Percentiles rank a stretch among this genome's conserved stretches.
phyloP scores from a whole-genome alignment of 2,329 filamentous ascomycete species.

The Nakataea oryzae region DNA sequence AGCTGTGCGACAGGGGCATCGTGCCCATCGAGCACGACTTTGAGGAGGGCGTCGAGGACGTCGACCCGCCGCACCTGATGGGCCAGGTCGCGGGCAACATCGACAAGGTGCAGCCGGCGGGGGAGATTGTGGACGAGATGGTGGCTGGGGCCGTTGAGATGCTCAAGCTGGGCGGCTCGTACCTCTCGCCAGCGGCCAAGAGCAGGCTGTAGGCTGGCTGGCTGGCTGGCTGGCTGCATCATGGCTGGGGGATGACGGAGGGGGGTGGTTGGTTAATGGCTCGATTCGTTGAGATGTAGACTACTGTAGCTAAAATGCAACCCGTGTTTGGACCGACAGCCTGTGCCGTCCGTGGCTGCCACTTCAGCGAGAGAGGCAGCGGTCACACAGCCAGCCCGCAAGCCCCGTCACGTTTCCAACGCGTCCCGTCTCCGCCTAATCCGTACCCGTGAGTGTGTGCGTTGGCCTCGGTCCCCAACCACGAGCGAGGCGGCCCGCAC shows the following conservation, averaged over 20 bases:
- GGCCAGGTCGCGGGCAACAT: slow-evolving; percentile 83
- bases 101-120: slow-evolving; percentile 66
- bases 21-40: slow-evolving; percentile 77
- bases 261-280: too few relatives aligned
- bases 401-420: too few relatives aligned
- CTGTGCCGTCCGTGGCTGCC: too few relatives aligned
- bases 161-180: slow-evolving; percentile 51
- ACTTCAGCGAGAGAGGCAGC: too few relatives aligned
- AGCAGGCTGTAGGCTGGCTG: slow-evolving; percentile 1
- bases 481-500: too few relatives aligned
- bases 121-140: slow-evolving; percentile 84
- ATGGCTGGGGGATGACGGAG: neutral
- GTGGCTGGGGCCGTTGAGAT: slow-evolving; percentile 63
- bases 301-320: too few relatives aligned
- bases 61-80: slow-evolving; percentile 86
- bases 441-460: too few relatives aligned
- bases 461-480: too few relatives aligned
- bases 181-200: slow-evolving; percentile 28
- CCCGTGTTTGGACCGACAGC: too few relatives aligned
- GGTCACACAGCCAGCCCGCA: too few relatives aligned
- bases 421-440: too few relatives aligned
- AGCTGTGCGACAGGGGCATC: slow-evolving; percentile 64
- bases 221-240: neutral
- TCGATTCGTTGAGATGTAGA: too few relatives aligned
- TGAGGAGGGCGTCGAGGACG: slow-evolving; percentile 59